Evolutionary conservation across 139 green algal genomes (phyloP), one percentile per base, ranked within the genome.

Genomic region (Spirogloea muscicola): DNA sequence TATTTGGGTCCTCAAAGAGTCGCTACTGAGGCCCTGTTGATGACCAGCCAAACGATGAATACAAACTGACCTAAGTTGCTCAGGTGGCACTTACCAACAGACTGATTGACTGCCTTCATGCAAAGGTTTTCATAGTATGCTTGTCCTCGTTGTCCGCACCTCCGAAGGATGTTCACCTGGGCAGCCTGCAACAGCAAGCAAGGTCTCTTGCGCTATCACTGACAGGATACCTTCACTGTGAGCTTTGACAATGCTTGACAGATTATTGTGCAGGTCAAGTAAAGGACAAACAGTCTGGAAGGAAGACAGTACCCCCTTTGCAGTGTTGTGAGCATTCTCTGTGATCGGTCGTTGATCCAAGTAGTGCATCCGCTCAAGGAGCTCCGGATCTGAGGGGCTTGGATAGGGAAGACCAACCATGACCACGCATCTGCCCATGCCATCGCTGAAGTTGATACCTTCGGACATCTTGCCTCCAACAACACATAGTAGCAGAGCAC

Each of bases 401-500:
- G 94, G 89, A 84, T 95, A 99, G 1, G 94, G 94, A 84, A 98
- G 73, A 46, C 94, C 94, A 21, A 97, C 52, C 70, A 98, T 84
- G 7, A 97, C 85, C 25, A 97, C 91, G 71, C 91, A 96, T 80
- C 93, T 86, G 61, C 93, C 94, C 52, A 98, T 86, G 1, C 86
- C 88, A 74, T 99, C 92, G 1, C 90, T 93, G 86, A 99, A 98
- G 85, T 99, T 99, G 87, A 99, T 98, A 3, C 94, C 94, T 68
- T 99, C 94, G 3, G 87, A 89, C 72, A 99, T 87, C 76, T 96
- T 96, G 31, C 86, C 94, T 2, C 94, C 94, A 39, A 97, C 88
- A 51, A 99, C 94, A 57, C 85, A 92, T 64, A 98, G 79, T 72
- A 99, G 72, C 40, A 98, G 31, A 3, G 91, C 93, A 1, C 93